Evolutionary conservation across 2,329 filamentous ascomycete genomes (phyloP).

Genomic region (Aspergillus hortae): DNA sequence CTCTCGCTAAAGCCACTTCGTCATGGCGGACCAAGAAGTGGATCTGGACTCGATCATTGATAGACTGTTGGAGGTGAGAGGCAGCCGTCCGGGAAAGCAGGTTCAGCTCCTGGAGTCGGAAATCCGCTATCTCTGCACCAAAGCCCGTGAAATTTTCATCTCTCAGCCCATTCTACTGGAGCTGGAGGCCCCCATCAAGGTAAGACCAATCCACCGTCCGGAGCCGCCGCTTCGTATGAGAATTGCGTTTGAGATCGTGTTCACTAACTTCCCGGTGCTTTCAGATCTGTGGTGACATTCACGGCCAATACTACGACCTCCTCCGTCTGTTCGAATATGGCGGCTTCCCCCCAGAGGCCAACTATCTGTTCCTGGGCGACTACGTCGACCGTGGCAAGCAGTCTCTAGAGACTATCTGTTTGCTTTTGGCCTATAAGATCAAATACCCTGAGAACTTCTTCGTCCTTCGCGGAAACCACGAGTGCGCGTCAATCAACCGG

Average conservation of each 20-base stretch:
- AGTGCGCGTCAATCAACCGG: conserved; percentile 97
- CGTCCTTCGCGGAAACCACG: conserved; percentile 96
- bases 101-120: conserved; percentile 95
- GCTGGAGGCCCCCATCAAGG: conserved; percentile 98
- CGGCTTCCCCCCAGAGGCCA: conserved; percentile 95
- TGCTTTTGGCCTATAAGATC: conserved; percentile 98
- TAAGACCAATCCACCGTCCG: conserved; percentile 39
- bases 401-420: conserved; percentile 95
- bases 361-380: conserved; percentile 98
- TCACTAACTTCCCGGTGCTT: conserved; percentile 13
- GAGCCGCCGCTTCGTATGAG: background rate
- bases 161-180: conserved; percentile 97
- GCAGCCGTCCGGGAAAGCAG: conserved; percentile 96
- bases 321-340: conserved; percentile 97
- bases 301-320: conserved; percentile 98
- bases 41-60: conserved; percentile 99
- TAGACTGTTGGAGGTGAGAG: conserved; percentile 92
- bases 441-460: conserved; percentile 99
- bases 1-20: conserved; percentile 38
- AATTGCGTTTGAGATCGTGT: background rate
- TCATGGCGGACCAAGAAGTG: conserved; percentile 80
- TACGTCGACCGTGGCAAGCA: conserved; percentile 99
- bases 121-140: conserved; percentile 96
- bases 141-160: conserved; percentile 98
- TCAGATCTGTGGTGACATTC: conserved; percentile 98